Evolutionary conservation across 768 basidiomycete genomes (phyloP).

Genomic region (Neoboletus brunneissimus): DNA sequence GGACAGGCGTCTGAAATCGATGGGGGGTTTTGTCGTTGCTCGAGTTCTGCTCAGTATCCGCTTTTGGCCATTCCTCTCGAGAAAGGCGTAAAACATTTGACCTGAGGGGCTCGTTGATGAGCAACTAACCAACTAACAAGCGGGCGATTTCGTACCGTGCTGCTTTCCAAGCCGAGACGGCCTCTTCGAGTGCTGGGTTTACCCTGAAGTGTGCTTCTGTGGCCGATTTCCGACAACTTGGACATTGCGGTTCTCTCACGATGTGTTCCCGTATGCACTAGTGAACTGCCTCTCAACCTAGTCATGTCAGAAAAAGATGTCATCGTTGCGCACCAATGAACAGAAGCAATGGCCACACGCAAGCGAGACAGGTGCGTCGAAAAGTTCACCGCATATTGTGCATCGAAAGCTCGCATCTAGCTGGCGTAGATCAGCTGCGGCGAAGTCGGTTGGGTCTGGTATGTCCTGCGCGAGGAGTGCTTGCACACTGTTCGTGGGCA

Average conservation of each 20-base stretch:
- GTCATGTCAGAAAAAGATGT: neutral
- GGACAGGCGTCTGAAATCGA: slow-evolving; percentile 12
- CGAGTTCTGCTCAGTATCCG: slow-evolving; percentile 5
- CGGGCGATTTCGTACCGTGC: slow-evolving; percentile 50
- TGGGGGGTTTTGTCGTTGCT: slow-evolving; percentile 16
- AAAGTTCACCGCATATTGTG: slow-evolving; percentile 73
- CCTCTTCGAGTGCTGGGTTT: slow-evolving; percentile 69
- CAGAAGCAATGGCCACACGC: slow-evolving; percentile 82
- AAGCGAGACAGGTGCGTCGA: slow-evolving; percentile 69
- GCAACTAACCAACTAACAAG: neutral
- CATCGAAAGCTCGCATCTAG: slow-evolving; percentile 70
- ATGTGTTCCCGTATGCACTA: slow-evolving; percentile 72
- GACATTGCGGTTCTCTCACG: slow-evolving; percentile 62
- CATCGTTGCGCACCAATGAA: slow-evolving; percentile 52
- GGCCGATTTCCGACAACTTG: slow-evolving; percentile 58
- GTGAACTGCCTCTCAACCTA: slow-evolving; percentile 4
- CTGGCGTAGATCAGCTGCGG: slow-evolving; percentile 52
- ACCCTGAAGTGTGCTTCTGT: slow-evolving; percentile 64
- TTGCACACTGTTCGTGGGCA: slow-evolving; percentile 31
- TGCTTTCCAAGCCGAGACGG: slow-evolving; percentile 64
- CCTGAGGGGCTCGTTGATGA: slow-evolving; percentile 28
- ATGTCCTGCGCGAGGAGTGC: slow-evolving; percentile 37
- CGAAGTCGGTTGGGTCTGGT: slow-evolving; percentile 71
- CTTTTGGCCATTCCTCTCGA: slow-evolving; percentile 29
- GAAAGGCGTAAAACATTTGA: slow-evolving; percentile 43